phyloP scores from a whole-genome alignment of 345 rosid species.

The Angophora floribunda region DNA sequence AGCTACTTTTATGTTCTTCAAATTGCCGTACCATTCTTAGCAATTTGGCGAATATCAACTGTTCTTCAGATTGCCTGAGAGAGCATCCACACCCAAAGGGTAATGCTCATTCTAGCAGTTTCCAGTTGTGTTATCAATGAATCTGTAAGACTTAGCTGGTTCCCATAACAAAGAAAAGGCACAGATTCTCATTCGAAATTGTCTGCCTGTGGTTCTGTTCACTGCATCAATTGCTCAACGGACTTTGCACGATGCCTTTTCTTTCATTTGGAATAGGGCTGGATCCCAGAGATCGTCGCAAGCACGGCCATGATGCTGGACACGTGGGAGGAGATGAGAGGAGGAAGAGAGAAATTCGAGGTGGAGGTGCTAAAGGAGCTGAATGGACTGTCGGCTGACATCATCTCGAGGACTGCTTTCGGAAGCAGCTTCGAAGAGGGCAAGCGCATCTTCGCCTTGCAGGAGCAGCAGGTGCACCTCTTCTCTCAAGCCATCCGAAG shows the following conservation, averaged over 20 bases:
- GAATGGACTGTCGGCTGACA: slow-evolving; percentile 55
- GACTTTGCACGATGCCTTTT: not conserved
- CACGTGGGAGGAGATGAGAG: slow-evolving; percentile 60
- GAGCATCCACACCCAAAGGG: not conserved
- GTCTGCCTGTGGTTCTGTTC: fast-evolving
- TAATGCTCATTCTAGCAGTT: not conserved
- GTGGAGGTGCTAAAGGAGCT: slow-evolving; percentile 52
- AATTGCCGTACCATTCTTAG: not conserved
- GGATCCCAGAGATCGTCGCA: slow-evolving; percentile 61
- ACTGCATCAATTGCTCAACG: not conserved
- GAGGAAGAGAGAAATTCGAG: slow-evolving; percentile 50
- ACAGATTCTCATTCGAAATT: not conserved
- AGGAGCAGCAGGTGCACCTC: slow-evolving; percentile 60
- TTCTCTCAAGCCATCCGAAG: slow-evolving; percentile 41
- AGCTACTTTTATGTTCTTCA: not conserved
- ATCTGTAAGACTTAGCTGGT: not conserved
- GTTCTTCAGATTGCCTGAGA: not conserved
- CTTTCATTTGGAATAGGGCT: slow-evolving; percentile 14
- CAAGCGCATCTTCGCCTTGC: slow-evolving; percentile 49
- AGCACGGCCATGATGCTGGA: slow-evolving; percentile 38
- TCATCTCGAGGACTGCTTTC: slow-evolving; percentile 77
- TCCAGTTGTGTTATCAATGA: not conserved
- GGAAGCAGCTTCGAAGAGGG: slow-evolving; percentile 87
- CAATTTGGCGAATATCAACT: not conserved
- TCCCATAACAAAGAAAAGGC: not conserved